Percentiles rank a stretch among this genome's conserved stretches.
Evolutionary conservation across 305 asterid species (phyloP).

Genomic region (Fraxinus paxiana): DNA sequence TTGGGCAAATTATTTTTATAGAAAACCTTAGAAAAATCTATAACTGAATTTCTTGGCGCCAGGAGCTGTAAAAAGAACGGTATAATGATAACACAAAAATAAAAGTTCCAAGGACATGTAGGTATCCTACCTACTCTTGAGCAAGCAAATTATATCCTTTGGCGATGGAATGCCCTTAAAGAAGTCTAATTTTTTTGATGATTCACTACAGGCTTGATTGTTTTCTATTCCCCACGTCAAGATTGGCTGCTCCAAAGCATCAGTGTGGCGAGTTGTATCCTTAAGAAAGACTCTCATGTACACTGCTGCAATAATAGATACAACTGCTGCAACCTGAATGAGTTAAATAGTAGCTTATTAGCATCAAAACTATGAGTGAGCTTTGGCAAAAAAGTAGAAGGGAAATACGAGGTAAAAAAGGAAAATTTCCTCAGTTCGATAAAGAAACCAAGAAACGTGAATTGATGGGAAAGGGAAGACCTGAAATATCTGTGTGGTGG

Average conservation of each 20-base stretch:
- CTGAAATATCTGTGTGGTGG: conserved; percentile 45
- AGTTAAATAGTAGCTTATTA: neutral
- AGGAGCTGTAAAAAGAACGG: neutral
- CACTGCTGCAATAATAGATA: conserved; percentile 42
- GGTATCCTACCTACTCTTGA: conserved; percentile 40
- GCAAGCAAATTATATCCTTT: conserved; percentile 44
- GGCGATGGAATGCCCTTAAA: conserved; percentile 45
- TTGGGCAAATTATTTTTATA: neutral
- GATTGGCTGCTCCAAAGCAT: conserved; percentile 40
- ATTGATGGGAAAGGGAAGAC: conserved; percentile 10
- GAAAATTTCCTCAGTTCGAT: neutral
- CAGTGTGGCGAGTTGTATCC: conserved; percentile 24
- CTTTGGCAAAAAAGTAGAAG: neutral
- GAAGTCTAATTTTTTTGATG: conserved; percentile 17
- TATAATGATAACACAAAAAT: neutral
- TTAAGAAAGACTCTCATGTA: conserved; percentile 53
- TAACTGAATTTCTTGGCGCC: neutral
- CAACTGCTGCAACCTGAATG: conserved; percentile 49
- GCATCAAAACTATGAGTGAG: neutral
- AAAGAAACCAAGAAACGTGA: neutral
- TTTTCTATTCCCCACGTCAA: conserved; percentile 29
- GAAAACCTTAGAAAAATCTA: neutral
- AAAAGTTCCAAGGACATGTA: neutral
- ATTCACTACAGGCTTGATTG: conserved; percentile 13
- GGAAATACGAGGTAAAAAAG: neutral